These are phyloP conservation scores for Zygotorulaspora mrakii DNA, from an alignment of 1,139 yeast species.

Conservation along the genomic window DNA sequence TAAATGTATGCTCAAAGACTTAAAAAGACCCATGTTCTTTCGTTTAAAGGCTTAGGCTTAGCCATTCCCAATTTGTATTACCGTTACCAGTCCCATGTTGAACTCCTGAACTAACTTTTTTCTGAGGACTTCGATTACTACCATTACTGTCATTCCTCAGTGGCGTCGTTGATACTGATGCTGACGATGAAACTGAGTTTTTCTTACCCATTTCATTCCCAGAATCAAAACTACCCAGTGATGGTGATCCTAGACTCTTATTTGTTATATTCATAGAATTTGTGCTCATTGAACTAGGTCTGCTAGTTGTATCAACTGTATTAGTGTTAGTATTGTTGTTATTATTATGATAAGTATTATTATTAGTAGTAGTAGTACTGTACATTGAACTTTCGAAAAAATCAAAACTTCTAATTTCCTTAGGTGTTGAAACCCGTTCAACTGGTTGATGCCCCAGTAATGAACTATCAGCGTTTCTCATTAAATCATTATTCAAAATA, in stretches of 20 bases:
- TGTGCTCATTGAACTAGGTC: slow-evolving; percentile 2
- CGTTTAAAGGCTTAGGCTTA: slow-evolving; percentile 15
- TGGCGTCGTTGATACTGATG: too few relatives aligned
- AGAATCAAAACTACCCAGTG: slow-evolving; percentile 1
- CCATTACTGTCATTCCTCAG: too few relatives aligned
- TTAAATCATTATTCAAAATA: neutral
- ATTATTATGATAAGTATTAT: too few relatives aligned
- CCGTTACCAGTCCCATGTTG: slow-evolving; percentile 12
- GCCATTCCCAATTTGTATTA: slow-evolving; percentile 18
- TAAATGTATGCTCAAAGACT: slow-evolving; percentile 3
- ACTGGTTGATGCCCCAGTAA: slow-evolving; percentile 1
- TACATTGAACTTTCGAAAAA: slow-evolving; percentile 3
- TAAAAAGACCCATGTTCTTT: neutral
- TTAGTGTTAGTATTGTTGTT: slow-evolving; percentile 1
- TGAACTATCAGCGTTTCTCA: slow-evolving; percentile 3
- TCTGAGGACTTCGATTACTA: neutral
- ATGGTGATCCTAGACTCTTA: slow-evolving; percentile 2
- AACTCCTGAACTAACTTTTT: slow-evolving; percentile 2
- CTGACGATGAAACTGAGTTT: neutral
- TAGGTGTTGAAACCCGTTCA: neutral
- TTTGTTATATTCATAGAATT: slow-evolving; percentile 4
- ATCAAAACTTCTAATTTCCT: neutral
- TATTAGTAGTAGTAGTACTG: slow-evolving; percentile 1
- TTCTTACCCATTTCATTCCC: neutral
- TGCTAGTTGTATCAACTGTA: neutral